Evolutionary conservation across 805 yeast genomes (phyloP), one percentile per base, ranked within the genome.

Genomic region (Ogataea neopini): DNA sequence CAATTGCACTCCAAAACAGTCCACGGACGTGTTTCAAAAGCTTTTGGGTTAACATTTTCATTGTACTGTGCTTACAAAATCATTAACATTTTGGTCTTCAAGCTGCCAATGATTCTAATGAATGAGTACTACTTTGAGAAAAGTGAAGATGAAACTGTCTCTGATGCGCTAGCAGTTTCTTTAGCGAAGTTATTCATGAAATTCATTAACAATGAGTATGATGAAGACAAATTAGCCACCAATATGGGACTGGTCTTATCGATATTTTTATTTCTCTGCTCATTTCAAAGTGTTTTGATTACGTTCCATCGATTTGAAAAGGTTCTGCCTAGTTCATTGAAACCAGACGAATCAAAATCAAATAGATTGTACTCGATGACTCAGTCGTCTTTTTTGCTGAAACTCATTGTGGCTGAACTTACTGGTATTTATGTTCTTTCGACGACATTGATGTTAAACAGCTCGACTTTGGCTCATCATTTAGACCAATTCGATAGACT

Each of bases 261-360:
- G 1, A 80, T 84, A 9, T 72, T 76, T 13, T 68, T 85, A 44
- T 84, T 85, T 55, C 58, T 79, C 0, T 75, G 85, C 48, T 81
- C 88, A 1, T 74, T 85, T 55, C 81, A 85, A 20, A 83, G 83
- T 46, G 90, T 85, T 1, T 62, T 75, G 40, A 67, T 75, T 34
- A 83, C 91, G 0, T 75, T 84, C 48, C 74, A 79, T 35, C 83
- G 84, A 28, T 64, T 84, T 13, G 54, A 51, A 17, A 61, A 53
- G 26, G 40, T 60, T 19, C 38, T 63, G 2, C 66, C 57, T 3
- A 29, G 51, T 14, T 22, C 30, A 7, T 25, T 17, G 33, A 22
- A 44, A 29, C 43, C 11, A 17, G 37, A 40, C 36, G 23, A 42
- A 40, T 30, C 36, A 47, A 14, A 26, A 18, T 4, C 39, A 45